Evolutionary conservation across 1,284 basidiomycete species (phyloP), one percentile per base, ranked within the genome.

Genomic region (Ganoderma sinense): DNA sequence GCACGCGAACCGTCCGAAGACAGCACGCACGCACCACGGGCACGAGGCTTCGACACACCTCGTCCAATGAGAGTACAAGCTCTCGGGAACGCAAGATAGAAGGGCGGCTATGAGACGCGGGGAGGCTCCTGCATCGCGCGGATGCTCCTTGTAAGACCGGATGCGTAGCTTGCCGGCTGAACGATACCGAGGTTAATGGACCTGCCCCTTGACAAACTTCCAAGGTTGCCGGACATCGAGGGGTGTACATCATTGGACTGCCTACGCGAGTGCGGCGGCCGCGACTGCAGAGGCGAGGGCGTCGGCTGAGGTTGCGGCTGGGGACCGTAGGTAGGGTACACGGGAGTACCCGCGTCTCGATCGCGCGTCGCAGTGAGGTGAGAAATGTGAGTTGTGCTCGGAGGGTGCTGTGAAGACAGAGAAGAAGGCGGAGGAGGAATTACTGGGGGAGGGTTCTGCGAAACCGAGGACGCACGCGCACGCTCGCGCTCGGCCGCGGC

Each of bases 121-220:
- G 68, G 71, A n/a, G 70, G 64, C 39, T 75, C 73, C 62, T 71
- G 70, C 67, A 69, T 68, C 43, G 72, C 73, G 67, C 75, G 72
- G 41, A 75, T 64, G 64, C 69, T 75, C 23, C 72, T 61, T 20
- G 75, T 71, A 18, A 76, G 70, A 31, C 69, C 69, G 20, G 75
- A 76, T 29, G 61, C 65, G 43, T 72, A 71, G 41, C 68, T n/a
- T 18, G 67, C 56, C 62, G 61, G 39, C 45, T 69, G 65, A 7
- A 45, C 41, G 29, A 69, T 61, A 39, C 69, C 69, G 56, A 69
- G 66, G 23, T 41, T 65, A 6, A 62, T n/a, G 16, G 72, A 45
- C 13, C 66, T 73, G 56, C 68, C 66, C 68, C 72, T 75, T 40
- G 73, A 73, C 14, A 68, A 33, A 11, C 63, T 71, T 20, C 69